A percentile compares a stretch with the other conserved stretches of the same genome.
These are phyloP conservation scores for Leishmania lainsoni DNA, from an alignment of 208 protist genomes.

Conservation along the genomic window DNA sequence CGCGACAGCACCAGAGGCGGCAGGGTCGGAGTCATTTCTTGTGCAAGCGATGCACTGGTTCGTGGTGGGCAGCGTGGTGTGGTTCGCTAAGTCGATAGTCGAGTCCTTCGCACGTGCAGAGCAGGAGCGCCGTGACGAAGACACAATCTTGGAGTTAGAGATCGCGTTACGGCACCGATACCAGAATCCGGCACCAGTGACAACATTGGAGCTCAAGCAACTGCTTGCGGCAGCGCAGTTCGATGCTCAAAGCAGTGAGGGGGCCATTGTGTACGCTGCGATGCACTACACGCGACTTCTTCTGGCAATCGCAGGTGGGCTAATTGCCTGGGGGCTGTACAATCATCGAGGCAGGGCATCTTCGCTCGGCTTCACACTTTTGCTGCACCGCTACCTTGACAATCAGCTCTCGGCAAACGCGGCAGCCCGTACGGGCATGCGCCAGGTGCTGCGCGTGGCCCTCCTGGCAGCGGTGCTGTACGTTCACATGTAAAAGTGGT, in stretches of 20 bases:
- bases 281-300: slow-evolving; percentile 18
- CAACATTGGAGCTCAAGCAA: slow-evolving; percentile 10
- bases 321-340: slow-evolving; percentile 36
- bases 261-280: not conserved
- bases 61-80: slow-evolving; percentile 67
- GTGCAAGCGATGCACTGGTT: slow-evolving; percentile 55
- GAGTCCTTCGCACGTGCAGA: slow-evolving; percentile 80
- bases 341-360: slow-evolving; percentile 26
- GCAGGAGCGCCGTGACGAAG: slow-evolving; percentile 58
- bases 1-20: slow-evolving; percentile 7
- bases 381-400: slow-evolving; percentile 51
- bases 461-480: slow-evolving; percentile 45
- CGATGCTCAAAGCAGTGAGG: slow-evolving; percentile 11
- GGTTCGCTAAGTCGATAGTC: slow-evolving; percentile 87
- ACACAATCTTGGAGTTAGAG: slow-evolving; percentile 31
- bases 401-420: slow-evolving; percentile 35
- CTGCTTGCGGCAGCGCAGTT: slow-evolving; percentile 15
- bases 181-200: slow-evolving; percentile 7
- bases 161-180: slow-evolving; percentile 17
- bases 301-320: not conserved
- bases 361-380: slow-evolving; percentile 43
- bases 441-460: slow-evolving; percentile 32
- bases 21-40: slow-evolving; percentile 41
- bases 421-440: slow-evolving; percentile 33
- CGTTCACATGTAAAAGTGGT: slow-evolving; percentile 9